Evolutionary conservation across 2,329 filamentous ascomycete genomes (phyloP).

Genomic region (Didymella lethalis): DNA sequence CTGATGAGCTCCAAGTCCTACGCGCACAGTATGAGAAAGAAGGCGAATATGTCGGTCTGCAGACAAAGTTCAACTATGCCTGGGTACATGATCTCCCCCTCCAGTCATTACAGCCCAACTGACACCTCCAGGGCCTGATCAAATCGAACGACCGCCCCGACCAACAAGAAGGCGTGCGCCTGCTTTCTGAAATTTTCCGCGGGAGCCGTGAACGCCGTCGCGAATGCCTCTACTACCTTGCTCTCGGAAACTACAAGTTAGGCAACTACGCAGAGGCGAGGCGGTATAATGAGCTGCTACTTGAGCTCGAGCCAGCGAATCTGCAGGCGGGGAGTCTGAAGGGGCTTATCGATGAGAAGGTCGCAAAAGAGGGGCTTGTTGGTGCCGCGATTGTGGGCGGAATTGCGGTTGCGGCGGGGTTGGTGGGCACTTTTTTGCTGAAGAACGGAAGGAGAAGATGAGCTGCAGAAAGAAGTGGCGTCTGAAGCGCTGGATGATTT

Average conservation of each 20-base stretch:
- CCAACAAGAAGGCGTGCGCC: slow-evolving; percentile 91
- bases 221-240: slow-evolving; percentile 98
- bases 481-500: background rate
- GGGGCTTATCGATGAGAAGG: slow-evolving; percentile 91
- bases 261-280: slow-evolving; percentile 96
- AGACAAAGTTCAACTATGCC: slow-evolving; percentile 99
- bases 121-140: slow-evolving; percentile 76
- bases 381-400: slow-evolving; percentile 95
- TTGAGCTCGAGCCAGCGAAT: slow-evolving; percentile 91
- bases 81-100: slow-evolving; percentile 69
- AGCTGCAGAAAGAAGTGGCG: background rate
- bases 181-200: slow-evolving; percentile 96
- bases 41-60: slow-evolving; percentile 93
- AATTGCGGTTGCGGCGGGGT: slow-evolving; percentile 89
- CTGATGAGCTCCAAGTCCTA: slow-evolving; percentile 89
- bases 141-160: slow-evolving; percentile 86
- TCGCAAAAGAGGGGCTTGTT: slow-evolving; percentile 90
- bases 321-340: slow-evolving; percentile 88
- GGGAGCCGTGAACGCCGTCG: slow-evolving; percentile 89
- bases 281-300: slow-evolving; percentile 89
- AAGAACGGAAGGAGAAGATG: slow-evolving; percentile 65
- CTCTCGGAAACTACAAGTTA: slow-evolving; percentile 96
- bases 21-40: slow-evolving; percentile 97
- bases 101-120: slow-evolving; percentile 8
- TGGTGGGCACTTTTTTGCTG: slow-evolving; percentile 87